Evolutionary conservation across 352 stramenopile species (phyloP), one percentile per base, ranked within the genome.

Genomic region (Phytopythium cucurbitacearum): DNA sequence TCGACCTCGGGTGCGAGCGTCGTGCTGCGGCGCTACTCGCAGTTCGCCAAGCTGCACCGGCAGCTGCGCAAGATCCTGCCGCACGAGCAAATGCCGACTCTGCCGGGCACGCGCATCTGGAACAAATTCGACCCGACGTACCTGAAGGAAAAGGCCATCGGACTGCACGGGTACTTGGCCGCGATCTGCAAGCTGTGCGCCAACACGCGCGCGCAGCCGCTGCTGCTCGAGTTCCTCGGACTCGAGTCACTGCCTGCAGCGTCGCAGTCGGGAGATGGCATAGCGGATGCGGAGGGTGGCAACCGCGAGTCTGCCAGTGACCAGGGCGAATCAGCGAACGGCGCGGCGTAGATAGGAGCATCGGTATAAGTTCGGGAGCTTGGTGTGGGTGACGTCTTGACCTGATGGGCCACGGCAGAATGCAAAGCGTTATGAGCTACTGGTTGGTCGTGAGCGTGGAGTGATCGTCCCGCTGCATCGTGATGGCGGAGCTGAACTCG

Each of bases 71-170:
- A 90, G 52, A 78, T 89, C 52, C 88, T 91, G 36, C 80, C 75
- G 33, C 76, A 89, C 50, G 84, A 92, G 45, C 80, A 94, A 45
- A 65, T 94, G 33, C 84, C 84, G 16, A 53, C 60, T 3, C 62
- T 94, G 36, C 85, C 85, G 0, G 58, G 71, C 3, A 93, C 85
- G 12, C 71, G 85, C 38, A 82, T 94, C 64, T 94, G 81, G 81
- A 85, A 80, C 68, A 92, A 92, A 57, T 87, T 93, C 39, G 85
- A 94, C 13, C 76, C 81, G 3, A 71, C 67, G 7, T 94, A 94
- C 57, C 50, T 94, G 35, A 92, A 90, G 54, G 66, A 90, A 38
- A 92, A 92, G 53, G 78, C 78, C 2, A 75, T 90, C 9, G 71
- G 52, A 3, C 68, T 92, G 34, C 80, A 89, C 36, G 73, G 73